Evolutionary conservation across 2,329 filamentous ascomycete species (phyloP).

Genomic region (Colletotrichum agaves): DNA sequence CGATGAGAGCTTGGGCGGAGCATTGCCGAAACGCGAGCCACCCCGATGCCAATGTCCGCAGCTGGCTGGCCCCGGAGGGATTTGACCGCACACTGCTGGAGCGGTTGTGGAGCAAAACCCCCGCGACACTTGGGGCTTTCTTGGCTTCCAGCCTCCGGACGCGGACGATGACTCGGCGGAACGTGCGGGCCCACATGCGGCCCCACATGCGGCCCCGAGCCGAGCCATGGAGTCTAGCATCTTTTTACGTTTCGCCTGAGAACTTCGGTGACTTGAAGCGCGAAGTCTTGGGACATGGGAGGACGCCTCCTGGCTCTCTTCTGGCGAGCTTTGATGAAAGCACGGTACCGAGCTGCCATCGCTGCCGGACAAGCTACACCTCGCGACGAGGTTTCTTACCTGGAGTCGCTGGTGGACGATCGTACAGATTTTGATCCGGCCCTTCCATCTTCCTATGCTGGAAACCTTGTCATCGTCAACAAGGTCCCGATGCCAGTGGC

Average conservation of each 20-base stretch:
- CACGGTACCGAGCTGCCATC: slow-evolving; percentile 48
- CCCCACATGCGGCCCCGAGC: background rate
- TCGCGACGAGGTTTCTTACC: slow-evolving; percentile 44
- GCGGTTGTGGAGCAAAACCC: slow-evolving; percentile 44
- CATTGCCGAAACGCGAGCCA: slow-evolving; percentile 43
- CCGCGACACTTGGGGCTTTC: slow-evolving; percentile 40
- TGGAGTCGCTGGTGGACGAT: slow-evolving; percentile 48
- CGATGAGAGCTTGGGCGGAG: slow-evolving; percentile 46
- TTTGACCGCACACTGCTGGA: slow-evolving; percentile 45
- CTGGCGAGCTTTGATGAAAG: slow-evolving; percentile 50
- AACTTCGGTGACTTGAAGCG: slow-evolving; percentile 45
- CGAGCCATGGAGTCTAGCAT: slow-evolving; percentile 19
- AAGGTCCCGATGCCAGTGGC: slow-evolving; percentile 41
- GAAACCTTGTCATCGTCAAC: slow-evolving; percentile 44
- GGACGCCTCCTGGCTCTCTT: slow-evolving; percentile 54
- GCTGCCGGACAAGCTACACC: slow-evolving; percentile 38
- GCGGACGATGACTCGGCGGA: background rate
- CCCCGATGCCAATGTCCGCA: slow-evolving; percentile 36
- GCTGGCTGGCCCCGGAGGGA: slow-evolving; percentile 45
- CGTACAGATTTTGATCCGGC: slow-evolving; percentile 45
- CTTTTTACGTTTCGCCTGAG: slow-evolving; percentile 15
- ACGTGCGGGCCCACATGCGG: background rate
- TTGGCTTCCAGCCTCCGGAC: slow-evolving; percentile 40
- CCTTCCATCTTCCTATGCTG: slow-evolving; percentile 45
- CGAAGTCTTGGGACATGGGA: slow-evolving; percentile 42